Evolutionary conservation across 768 basidiomycete species (phyloP).

Genomic region (Trametopsis cervina): DNA sequence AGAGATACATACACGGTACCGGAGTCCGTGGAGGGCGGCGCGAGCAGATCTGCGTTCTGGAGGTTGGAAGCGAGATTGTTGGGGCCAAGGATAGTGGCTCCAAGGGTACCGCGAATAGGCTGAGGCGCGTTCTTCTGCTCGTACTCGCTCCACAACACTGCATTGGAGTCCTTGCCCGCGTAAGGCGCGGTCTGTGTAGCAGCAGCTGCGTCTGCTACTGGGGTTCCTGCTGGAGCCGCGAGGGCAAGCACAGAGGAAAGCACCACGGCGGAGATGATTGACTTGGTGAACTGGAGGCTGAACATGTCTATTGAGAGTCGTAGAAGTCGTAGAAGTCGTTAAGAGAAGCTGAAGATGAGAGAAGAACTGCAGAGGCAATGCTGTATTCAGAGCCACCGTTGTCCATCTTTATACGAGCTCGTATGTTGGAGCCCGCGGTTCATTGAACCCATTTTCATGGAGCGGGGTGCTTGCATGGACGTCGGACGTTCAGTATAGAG

Average conservation of each 20-base stretch:
- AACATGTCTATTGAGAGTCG: too few species aligned
- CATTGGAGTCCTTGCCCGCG: conserved; percentile 21
- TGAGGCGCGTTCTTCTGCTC: conserved; percentile 26
- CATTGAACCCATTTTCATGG: too few species aligned
- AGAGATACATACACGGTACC: conserved; percentile 36
- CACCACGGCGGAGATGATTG: not conserved
- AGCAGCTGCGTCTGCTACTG: not conserved
- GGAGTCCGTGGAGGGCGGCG: conserved; percentile 57
- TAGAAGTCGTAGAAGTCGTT: too few species aligned
- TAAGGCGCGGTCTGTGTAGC: not conserved
- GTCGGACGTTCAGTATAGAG: too few species aligned
- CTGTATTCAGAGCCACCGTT: too few species aligned
- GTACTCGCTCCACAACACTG: conserved; percentile 14
- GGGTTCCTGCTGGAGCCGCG: not conserved
- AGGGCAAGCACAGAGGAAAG: not conserved
- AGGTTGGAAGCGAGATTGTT: conserved; percentile 48
- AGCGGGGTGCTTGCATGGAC: too few species aligned
- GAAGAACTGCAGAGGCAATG: too few species aligned
- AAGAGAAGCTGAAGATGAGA: too few species aligned
- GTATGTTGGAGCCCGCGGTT: too few species aligned
- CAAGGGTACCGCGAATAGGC: conserved; percentile 39
- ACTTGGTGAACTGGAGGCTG: not conserved
- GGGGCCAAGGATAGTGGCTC: conserved; percentile 46
- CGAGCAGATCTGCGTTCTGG: conserved; percentile 50
- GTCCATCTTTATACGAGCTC: too few species aligned